phyloP scores from a whole-genome alignment of 441 rosid genomes.

The Erysimum cheiri region DNA sequence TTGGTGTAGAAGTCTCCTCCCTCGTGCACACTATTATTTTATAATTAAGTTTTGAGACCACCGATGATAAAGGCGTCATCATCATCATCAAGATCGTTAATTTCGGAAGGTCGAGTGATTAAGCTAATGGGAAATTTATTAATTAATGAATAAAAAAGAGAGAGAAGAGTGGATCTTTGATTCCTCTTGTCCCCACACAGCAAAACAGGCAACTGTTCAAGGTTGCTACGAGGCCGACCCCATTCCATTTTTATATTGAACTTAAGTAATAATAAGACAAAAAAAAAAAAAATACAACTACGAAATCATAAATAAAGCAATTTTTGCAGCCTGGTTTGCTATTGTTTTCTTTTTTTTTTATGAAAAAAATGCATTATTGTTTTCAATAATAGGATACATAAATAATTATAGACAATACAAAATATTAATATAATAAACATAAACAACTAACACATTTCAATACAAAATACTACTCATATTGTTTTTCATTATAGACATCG shows the following conservation, averaged over 20 bases:
- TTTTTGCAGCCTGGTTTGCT: slow-evolving; percentile 4
- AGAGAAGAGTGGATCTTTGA: slow-evolving; percentile 36
- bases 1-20: slow-evolving; percentile 14
- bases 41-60: neutral
- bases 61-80: slow-evolving; percentile 6
- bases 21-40: slow-evolving; percentile 30
- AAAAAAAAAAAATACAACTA: neutral
- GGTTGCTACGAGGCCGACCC: slow-evolving; percentile 38
- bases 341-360: too few species aligned
- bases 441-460: neutral
- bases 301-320: neutral
- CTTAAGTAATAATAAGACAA: slow-evolving; percentile 26
- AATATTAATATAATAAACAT: neutral
- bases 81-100: slow-evolving; percentile 34
- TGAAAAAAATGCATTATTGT: neutral
- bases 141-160: neutral
- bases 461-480: neutral
- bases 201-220: slow-evolving; percentile 28
- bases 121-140: too few species aligned
- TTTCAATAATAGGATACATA: slow-evolving; percentile 5
- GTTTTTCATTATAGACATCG: neutral
- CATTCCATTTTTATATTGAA: slow-evolving; percentile 33
- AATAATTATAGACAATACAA: neutral
- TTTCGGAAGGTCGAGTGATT: slow-evolving; percentile 28
- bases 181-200: slow-evolving; percentile 41